phyloP scores from a whole-genome alignment of 768 basidiomycete genomes.

The Rhodotorula diobovata region DNA sequence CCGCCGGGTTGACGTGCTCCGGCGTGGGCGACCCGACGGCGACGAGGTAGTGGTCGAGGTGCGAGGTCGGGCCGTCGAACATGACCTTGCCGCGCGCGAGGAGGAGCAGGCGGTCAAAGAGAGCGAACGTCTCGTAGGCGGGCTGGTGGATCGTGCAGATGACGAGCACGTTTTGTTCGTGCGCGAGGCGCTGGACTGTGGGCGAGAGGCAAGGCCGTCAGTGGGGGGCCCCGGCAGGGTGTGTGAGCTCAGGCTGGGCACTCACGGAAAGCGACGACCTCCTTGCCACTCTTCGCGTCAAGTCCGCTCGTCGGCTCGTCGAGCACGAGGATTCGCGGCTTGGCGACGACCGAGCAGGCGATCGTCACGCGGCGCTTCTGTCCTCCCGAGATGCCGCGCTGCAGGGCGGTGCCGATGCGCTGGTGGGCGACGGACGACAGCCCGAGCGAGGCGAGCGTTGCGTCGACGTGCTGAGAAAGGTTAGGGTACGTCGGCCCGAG shows the following conservation, averaged over 20 bases:
- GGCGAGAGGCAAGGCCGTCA: conserved; percentile 4
- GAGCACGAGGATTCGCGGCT: conserved; percentile 59
- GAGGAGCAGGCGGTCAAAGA: conserved; percentile 61
- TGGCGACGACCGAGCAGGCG: conserved; percentile 60
- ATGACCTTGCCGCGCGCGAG: conserved; percentile 57
- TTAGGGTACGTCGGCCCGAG: conserved; percentile 41
- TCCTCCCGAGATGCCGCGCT: conserved; percentile 62
- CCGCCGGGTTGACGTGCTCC: conserved; percentile 55
- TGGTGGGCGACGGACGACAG: conserved; percentile 54
- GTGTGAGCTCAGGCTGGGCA: not conserved
- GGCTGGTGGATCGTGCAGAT: conserved; percentile 69
- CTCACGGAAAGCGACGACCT: conserved; percentile 47
- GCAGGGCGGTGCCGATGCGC: conserved; percentile 58
- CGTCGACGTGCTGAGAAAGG: conserved; percentile 51
- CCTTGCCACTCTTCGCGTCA: conserved; percentile 46
- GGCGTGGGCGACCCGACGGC: conserved; percentile 47
- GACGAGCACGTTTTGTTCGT: conserved; percentile 56
- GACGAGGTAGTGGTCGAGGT: conserved; percentile 44
- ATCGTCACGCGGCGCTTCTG: conserved; percentile 63
- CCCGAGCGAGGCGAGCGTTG: conserved; percentile 54
- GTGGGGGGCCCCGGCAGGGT: conserved; percentile 29
- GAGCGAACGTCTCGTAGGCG: conserved; percentile 57
- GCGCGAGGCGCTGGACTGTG: conserved; percentile 51
- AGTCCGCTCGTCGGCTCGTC: conserved; percentile 63
- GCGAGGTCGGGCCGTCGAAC: conserved; percentile 49